Base-by-base conservation (phyloP, 768 basidiomycete genomes). In the Serendipita sp. region DNA sequence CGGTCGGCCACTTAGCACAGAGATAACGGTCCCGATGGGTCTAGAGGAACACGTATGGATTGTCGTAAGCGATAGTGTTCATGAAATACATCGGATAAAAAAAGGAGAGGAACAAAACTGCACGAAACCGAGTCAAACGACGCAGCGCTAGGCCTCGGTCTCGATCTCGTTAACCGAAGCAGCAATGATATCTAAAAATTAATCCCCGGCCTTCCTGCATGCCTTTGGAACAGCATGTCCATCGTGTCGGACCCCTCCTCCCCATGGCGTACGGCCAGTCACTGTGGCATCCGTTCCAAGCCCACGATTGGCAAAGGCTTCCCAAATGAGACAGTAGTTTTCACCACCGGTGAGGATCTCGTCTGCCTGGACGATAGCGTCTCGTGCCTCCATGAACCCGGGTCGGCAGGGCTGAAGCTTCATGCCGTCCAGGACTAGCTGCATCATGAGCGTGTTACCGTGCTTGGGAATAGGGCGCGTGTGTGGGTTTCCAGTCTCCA, bases 361-460 rank as follows among this genome's bases (percentile, higher is more conserved):
- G 71, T 97, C 95, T 22, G 95, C 93, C 67, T 90, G 84, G 66
- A 95, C 82, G 71, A 95, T 92, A 16, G 91, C 89, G 71, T 86
- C 84, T 64, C 92, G 83, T 17, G 92, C 88, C 62, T 92, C 84
- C 69, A 92, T 88, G 84, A 95, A 94, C 13, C 69, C 79, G 20
- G 95, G 95, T 28, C 86, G 80, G 75, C 95, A 99, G 2, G 85
- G 83, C 71, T 97, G 94, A 45, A 96, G 76, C 79, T 97, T 97
- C 93, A 99, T 95, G 9, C 79, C 93, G 70, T 86, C 85, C 30
- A 98, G 62, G 44, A 96, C 85, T 48, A 97, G 83, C 71, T 90
- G 89, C 11, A 90, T 72, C 42, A 80, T 76, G 62, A 97, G 77
- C 26, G 94, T 83, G 76, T 98, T 98, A 3, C 94, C 94, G 69